Conservation (phyloP, 1,284 basidiomycete species). For the Ceratobasidium theobromae region DNA sequence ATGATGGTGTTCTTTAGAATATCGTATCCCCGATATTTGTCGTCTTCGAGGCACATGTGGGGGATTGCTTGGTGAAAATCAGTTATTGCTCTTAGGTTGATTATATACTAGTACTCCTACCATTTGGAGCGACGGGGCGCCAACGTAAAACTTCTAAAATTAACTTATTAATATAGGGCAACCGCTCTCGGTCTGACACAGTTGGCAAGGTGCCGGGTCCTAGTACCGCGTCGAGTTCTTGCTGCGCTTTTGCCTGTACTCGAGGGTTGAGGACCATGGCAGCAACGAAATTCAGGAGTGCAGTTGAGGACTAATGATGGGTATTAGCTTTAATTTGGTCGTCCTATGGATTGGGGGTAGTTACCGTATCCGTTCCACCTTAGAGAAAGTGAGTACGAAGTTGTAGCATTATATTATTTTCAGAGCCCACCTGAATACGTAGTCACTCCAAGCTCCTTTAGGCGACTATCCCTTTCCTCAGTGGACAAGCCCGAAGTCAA, state of each 20-base stretch:
- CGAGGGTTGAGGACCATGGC: conserved; percentile 45
- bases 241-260: conserved; percentile 43
- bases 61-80: background rate
- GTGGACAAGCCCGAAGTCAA: background rate
- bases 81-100: background rate
- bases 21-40: conserved; percentile 6
- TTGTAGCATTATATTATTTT: background rate
- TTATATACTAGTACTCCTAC: background rate
- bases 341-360: background rate
- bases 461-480: background rate
- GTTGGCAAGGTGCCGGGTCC: conserved; percentile 44
- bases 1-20: background rate
- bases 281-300: conserved; percentile 33
- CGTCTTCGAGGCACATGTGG: conserved; percentile 8
- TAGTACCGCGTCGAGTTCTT: conserved; percentile 46
- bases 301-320: background rate
- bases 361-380: conserved; percentile 23
- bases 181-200: conserved; percentile 41
- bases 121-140: conserved; percentile 9
- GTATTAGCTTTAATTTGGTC: background rate
- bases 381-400: background rate
- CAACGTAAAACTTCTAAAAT: conserved; percentile 25
- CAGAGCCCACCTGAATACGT: background rate
- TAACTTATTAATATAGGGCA: conserved; percentile 43
- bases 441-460: background rate